Conservation (phyloP, 176 grass and related monocot genomes). For the Themeda triandra region DNA sequence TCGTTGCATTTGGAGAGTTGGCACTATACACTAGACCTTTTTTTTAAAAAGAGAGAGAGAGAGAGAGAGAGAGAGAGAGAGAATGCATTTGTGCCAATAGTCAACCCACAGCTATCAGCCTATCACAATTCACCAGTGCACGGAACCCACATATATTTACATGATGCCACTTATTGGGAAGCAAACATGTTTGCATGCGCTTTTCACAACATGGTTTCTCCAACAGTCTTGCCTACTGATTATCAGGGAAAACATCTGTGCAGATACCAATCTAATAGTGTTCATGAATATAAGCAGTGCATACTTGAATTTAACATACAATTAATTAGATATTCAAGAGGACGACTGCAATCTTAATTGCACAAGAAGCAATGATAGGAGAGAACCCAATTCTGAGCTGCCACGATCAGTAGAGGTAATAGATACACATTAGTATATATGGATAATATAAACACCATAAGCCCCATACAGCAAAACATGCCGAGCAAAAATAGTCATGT, state of each 20-base stretch:
- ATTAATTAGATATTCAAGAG: neutral
- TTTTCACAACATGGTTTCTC: constrained; percentile 4
- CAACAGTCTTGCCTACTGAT: neutral
- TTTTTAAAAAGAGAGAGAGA: too few species aligned
- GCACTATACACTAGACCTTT: too few species aligned
- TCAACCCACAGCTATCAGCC: neutral
- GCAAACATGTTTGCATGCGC: neutral
- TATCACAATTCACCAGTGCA: constrained; percentile 6
- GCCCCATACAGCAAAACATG: neutral
- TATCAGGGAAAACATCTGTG: neutral
- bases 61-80: too few species aligned
- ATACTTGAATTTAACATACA: neutral
- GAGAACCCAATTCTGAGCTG: neutral
- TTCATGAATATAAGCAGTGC: neutral
- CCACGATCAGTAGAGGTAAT: neutral
- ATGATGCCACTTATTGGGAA: neutral
- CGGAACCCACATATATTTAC: neutral
- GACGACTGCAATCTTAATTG: neutral
- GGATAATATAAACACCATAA: constrained; percentile 1
- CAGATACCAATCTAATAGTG: neutral
- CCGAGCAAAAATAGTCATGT: neutral
- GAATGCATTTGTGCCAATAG: neutral
- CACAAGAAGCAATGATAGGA: neutral
- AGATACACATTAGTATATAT: neutral
- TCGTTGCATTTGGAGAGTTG: too few species aligned